phyloP scores from a whole-genome alignment of 768 basidiomycete genomes.

The Suillus paluster region DNA sequence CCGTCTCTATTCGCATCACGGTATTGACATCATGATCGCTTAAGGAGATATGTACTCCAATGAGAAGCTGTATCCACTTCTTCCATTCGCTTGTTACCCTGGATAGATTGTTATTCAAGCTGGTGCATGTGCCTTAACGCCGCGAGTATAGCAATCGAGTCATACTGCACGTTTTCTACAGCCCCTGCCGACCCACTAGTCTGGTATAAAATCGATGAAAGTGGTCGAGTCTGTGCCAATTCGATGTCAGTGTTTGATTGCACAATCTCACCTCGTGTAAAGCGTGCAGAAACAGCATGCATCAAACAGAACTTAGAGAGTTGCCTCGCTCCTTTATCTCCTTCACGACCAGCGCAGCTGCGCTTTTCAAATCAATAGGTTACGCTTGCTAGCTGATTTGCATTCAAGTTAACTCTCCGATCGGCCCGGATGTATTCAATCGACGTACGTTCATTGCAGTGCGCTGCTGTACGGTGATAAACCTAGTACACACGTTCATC shows the following conservation, averaged over 20 bases:
- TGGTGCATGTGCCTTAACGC: slow-evolving; percentile 5
- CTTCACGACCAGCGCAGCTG: slow-evolving; percentile 6
- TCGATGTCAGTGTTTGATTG: not conserved
- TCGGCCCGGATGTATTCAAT: slow-evolving; percentile 7
- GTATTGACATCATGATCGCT: not conserved
- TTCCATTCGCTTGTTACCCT: slow-evolving; percentile 1
- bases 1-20: slow-evolving; percentile 1
- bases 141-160: slow-evolving; percentile 1
- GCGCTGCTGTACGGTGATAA: slow-evolving; percentile 2
- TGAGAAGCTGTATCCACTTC: not conserved
- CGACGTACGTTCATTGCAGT: not conserved
- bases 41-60: not conserved
- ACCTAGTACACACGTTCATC: slow-evolving; percentile 1
- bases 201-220: slow-evolving; percentile 1
- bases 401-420: slow-evolving; percentile 4
- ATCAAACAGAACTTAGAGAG: slow-evolving; percentile 6
- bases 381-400: slow-evolving; percentile 4
- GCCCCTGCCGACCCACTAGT: slow-evolving; percentile 4
- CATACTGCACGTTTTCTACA: slow-evolving; percentile 5
- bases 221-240: slow-evolving; percentile 6
- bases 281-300: slow-evolving; percentile 6
- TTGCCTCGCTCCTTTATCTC: slow-evolving; percentile 8
- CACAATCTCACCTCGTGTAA: slow-evolving; percentile 7
- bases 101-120: not conserved
- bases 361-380: not conserved